These are phyloP conservation scores for Fraxinus albicans DNA, from an alignment of 305 asterid genomes.

Conservation along the genomic window DNA sequence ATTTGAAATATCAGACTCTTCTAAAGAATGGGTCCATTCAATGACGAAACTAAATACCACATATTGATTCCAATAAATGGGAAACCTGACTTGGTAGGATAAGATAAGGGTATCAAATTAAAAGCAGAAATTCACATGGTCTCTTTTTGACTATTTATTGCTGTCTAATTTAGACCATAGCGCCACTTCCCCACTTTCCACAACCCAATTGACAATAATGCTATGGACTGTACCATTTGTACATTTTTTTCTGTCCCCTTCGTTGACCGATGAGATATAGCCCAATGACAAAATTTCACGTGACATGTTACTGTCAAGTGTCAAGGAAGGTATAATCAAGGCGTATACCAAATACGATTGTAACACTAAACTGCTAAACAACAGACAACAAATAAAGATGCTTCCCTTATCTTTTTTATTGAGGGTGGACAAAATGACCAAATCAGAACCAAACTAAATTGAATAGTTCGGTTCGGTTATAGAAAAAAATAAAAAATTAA, in stretches of 20 bases:
- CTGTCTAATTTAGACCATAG: slow-evolving; percentile 1
- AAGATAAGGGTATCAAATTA: neutral
- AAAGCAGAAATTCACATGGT: slow-evolving; percentile 28
- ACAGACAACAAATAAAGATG: neutral
- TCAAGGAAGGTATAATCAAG: too few relatives aligned
- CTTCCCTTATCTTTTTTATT: neutral
- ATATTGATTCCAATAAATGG: neutral
- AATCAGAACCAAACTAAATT: neutral
- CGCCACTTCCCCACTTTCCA: neutral
- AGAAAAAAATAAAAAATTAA: too few relatives aligned
- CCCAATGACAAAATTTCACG: neutral
- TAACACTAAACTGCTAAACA: neutral
- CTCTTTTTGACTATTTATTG: slow-evolving; percentile 26
- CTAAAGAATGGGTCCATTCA: neutral
- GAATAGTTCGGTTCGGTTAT: neutral
- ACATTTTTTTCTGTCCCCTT: neutral
- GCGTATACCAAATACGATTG: neutral
- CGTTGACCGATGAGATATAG: neutral
- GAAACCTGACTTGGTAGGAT: neutral
- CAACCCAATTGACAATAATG: neutral
- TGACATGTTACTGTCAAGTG: too few relatives aligned
- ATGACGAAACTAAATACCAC: neutral
- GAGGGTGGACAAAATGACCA: neutral
- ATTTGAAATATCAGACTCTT: neutral
- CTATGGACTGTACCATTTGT: too few relatives aligned